These are phyloP conservation scores for Tritrichomonas foetus DNA, from an alignment of 208 protist species.

Conservation along the genomic window DNA sequence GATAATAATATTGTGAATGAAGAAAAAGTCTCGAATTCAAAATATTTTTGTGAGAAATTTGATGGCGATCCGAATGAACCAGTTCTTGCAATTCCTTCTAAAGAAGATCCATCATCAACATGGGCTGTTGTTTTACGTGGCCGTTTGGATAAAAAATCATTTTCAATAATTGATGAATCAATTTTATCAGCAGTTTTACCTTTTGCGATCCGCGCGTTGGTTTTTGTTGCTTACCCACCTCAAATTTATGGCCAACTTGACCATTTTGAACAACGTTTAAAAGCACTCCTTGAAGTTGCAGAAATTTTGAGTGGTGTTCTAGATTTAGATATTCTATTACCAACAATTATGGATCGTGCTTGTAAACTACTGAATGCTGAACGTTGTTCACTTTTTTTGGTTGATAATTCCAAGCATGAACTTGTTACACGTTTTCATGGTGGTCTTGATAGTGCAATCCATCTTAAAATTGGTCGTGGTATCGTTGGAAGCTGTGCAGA, in stretches of 20 bases:
- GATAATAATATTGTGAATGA: background rate
- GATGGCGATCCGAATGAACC: background rate
- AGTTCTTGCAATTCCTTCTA: background rate
- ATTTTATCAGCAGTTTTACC: background rate
- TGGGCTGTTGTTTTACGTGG: background rate
- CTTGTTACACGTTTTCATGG: slow-evolving; percentile 32
- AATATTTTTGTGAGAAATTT: background rate
- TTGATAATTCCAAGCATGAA: background rate
- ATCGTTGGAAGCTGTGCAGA: slow-evolving; percentile 46
- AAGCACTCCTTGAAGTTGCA: slow-evolving; percentile 26
- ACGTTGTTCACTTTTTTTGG: background rate
- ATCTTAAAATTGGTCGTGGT: slow-evolving; percentile 43
- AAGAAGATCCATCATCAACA: background rate
- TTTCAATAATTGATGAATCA: background rate
- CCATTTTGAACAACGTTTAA: background rate
- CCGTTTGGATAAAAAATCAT: background rate
- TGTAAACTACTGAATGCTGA: background rate
- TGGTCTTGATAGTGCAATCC: slow-evolving; percentile 36
- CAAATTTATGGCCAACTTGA: background rate
- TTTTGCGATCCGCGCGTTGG: background rate
- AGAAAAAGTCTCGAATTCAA: background rate
- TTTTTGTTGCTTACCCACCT: background rate
- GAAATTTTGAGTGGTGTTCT: slow-evolving; percentile 28
- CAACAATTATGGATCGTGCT: slow-evolving; percentile 21
- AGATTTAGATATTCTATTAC: background rate